Evolutionary conservation across 108 stramenopile genomes (phyloP), one percentile per base, ranked within the genome.

Genomic region (Pseudonitzschia multiseries): DNA sequence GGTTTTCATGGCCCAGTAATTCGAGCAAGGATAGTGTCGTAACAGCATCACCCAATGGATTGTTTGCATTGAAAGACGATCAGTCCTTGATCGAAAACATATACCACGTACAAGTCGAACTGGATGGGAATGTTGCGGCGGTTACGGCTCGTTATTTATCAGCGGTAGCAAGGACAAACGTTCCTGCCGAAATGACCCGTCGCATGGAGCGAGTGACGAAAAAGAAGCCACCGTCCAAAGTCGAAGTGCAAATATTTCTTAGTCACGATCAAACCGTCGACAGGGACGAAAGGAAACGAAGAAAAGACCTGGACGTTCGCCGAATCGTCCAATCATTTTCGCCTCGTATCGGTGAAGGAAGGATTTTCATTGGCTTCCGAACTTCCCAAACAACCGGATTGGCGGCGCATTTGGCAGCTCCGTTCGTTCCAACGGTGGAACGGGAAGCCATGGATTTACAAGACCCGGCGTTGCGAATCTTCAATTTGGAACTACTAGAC

Each of bases 151-250:
- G 89, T n/a, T 90, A 87, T 70, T 76, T 89, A 8, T 89, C 89
- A 20, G 92, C 83, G 21, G 41, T 61, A 40, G 92, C 87, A 0
- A 86, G 78, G 22, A 90, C 89, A 15, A 83, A 86, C 22, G 82
- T 93, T 41, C 83, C 86, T 8, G 17, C 78, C 8, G 77, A 84
- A 18, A 84, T 93, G 69, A 85, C 75, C 26, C 78, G 72, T 24
- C 67, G 89, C 28, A 93, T 93, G 89, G 81, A 89, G 57, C 84
- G 92, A 48, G 92, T 93, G 13, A 93, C 88, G n/a, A 93, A 93
- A 75, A 93, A 93, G 74, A 86, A 87, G 14, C 88, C 88, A 9
- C 92, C 92, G 17, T 48, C 64, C 0, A 72, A 68, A 56, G 71
- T 93, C 8, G 81, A 76, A 13, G 80, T 93, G 20, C 86, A 90